Conservation (phyloP, 768 basidiomycete genomes). For the Infundibulicybe gibba region DNA sequence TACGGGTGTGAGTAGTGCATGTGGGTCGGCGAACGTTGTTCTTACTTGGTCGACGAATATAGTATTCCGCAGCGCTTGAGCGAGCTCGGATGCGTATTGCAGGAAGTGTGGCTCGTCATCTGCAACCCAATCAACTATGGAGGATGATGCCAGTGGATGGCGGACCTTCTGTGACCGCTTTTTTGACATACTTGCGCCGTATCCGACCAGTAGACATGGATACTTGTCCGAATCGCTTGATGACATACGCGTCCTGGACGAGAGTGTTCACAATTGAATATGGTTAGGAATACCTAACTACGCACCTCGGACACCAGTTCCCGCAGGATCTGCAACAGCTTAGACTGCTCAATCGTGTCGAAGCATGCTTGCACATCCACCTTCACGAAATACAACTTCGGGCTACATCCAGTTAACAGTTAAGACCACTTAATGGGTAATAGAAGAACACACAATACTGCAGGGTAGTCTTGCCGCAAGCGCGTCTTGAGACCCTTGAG, state of each 20-base stretch:
- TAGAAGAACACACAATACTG: conserved; percentile 47
- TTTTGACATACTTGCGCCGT: conserved; percentile 52
- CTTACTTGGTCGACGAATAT: conserved; percentile 84
- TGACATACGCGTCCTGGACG: conserved; percentile 64
- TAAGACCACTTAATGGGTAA: conserved; percentile 1
- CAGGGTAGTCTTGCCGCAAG: conserved; percentile 32
- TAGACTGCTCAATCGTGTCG: conserved; percentile 91
- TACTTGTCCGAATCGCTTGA: conserved; percentile 70
- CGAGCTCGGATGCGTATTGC: conserved; percentile 63
- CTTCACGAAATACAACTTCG: conserved; percentile 92
- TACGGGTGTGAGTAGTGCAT: conserved; percentile 6
- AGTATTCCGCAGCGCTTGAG: conserved; percentile 61
- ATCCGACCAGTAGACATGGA: conserved; percentile 51
- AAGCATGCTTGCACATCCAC: conserved; percentile 96
- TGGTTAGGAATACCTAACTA: not conserved
- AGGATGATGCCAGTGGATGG: not conserved
- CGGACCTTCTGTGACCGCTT: conserved; percentile 66
- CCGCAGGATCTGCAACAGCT: conserved; percentile 73
- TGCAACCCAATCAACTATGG: conserved; percentile 21
- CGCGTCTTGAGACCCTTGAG: conserved; percentile 68
- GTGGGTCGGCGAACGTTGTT: not conserved
- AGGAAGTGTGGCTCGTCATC: conserved; percentile 79
- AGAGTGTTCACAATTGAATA: not conserved
- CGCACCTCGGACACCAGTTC: conserved; percentile 69
- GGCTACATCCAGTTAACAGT: conserved; percentile 39